Evolutionary conservation across 805 yeast genomes (phyloP).

Genomic region (Pichia scutulata): DNA sequence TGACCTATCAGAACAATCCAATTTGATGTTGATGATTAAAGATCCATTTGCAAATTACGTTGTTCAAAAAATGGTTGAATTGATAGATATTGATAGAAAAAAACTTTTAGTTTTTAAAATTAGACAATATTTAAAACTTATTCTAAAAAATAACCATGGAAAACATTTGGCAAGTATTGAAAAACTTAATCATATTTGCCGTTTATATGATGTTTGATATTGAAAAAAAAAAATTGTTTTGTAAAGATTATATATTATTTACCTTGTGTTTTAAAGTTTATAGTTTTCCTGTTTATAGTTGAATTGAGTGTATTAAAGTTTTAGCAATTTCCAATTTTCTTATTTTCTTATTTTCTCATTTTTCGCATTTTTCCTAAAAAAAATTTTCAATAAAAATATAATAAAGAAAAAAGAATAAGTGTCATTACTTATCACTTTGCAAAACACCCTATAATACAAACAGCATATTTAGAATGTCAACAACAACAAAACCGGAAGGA

Average conservation of each 20-base stretch:
- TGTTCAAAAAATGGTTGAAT: slow-evolving; percentile 87
- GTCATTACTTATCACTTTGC: not conserved
- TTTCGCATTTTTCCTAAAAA: not conserved
- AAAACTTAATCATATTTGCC: slow-evolving; percentile 53
- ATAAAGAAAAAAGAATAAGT: not conserved
- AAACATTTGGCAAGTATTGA: slow-evolving; percentile 82
- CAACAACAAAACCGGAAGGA: slow-evolving; percentile 1
- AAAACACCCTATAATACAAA: not conserved
- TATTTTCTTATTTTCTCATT: not conserved
- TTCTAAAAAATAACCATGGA: slow-evolving; percentile 63
- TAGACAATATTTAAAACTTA: slow-evolving; percentile 68
- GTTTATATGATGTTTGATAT: slow-evolving; percentile 25
- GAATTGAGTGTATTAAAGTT: too few species aligned
- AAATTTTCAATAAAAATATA: too few species aligned
- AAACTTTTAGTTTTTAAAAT: slow-evolving; percentile 64
- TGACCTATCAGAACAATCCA: slow-evolving; percentile 51
- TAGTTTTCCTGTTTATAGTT: slow-evolving; percentile 1
- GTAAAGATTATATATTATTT: not conserved
- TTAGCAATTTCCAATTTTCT: not conserved
- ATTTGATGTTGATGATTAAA: slow-evolving; percentile 88
- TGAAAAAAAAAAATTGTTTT: not conserved
- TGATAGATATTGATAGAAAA: slow-evolving; percentile 63
- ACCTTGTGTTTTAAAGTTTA: not conserved
- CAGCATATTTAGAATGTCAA: not conserved
- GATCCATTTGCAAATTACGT: slow-evolving; percentile 98